A percentile compares a stretch with the other conserved stretches of the same genome.
Evolutionary conservation across 768 basidiomycete species (phyloP).

Genomic region (Sistotremastrum niveocremeum): DNA sequence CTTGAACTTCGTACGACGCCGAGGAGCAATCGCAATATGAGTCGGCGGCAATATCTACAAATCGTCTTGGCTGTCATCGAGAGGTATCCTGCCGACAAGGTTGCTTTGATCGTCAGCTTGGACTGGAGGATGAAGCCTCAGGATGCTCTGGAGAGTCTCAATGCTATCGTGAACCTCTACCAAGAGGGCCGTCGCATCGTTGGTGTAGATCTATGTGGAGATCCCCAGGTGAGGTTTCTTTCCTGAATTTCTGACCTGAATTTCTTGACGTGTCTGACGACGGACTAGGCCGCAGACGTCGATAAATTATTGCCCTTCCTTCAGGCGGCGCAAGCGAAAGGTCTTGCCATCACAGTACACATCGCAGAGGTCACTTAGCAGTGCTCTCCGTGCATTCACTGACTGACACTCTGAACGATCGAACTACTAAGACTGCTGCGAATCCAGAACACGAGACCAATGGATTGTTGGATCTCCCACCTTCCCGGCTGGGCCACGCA

Average conservation of each 20-base stretch:
- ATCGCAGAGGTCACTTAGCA: constrained; percentile 56
- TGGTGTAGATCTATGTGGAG: constrained; percentile 71
- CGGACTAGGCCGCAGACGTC: constrained; percentile 39
- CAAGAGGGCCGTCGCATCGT: constrained; percentile 48
- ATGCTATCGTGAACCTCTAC: constrained; percentile 41
- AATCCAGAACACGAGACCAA: constrained; percentile 47
- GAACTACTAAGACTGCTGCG: constrained; percentile 24
- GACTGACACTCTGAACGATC: background rate
- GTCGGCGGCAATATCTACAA: constrained; percentile 43
- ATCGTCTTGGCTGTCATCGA: constrained; percentile 55
- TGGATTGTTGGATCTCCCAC: constrained; percentile 44
- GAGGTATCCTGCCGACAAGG: constrained; percentile 33
- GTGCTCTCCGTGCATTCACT: background rate
- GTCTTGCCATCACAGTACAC: constrained; percentile 65
- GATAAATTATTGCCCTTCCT: constrained; percentile 37
- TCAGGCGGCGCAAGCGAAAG: constrained; percentile 38
- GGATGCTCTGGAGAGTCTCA: constrained; percentile 41
- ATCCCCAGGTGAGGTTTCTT: constrained; percentile 39
- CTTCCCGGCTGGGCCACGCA: constrained; percentile 66
- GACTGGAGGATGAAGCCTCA: constrained; percentile 51
- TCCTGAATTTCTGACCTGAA: too few species aligned
- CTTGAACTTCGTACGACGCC: constrained; percentile 81
- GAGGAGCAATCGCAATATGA: constrained; percentile 43
- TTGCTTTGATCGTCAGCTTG: constrained; percentile 59
- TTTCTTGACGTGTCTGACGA: background rate